phyloP scores from a whole-genome alignment of 768 basidiomycete genomes.

The Rhodotorula paludigena region DNA sequence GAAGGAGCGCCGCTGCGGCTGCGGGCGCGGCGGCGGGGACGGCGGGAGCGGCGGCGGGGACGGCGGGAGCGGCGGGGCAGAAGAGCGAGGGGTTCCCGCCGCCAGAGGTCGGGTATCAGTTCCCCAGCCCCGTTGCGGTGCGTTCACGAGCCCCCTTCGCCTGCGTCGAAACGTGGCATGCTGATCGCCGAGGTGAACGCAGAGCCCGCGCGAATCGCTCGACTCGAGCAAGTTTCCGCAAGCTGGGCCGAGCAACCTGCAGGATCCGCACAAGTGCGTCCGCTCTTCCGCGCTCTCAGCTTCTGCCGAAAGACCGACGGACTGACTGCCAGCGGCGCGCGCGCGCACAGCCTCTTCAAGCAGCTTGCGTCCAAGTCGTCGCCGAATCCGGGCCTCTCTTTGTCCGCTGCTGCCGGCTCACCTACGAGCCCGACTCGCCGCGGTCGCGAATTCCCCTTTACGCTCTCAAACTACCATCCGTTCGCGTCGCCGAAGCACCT shows the following conservation, averaged over 20 bases:
- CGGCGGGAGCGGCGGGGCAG: background rate
- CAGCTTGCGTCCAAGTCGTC: conserved; percentile 1
- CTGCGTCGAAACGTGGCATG: background rate
- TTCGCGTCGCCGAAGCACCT: background rate
- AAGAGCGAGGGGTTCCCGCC: conserved; percentile 15
- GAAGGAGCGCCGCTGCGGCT: too few relatives aligned
- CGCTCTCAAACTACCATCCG: conserved; percentile 15
- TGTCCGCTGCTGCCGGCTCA: background rate
- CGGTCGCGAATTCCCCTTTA: conserved; percentile 16
- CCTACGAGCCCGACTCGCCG: too few relatives aligned
- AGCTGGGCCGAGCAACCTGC: too few relatives aligned
- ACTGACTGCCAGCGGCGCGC: background rate
- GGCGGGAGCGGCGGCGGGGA: background rate
- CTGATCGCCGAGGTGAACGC: background rate
- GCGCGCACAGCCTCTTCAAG: conserved; percentile 2
- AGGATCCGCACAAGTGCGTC: background rate
- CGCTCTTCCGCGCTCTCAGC: background rate
- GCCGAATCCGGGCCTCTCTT: background rate
- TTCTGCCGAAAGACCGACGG: background rate
- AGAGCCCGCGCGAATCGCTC: background rate
- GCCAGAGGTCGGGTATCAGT: conserved; percentile 28
- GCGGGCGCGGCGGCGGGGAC: background rate
- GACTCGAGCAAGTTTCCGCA: background rate
- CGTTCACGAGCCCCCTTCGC: background rate
- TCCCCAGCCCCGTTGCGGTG: conserved; percentile 18